phyloP scores from a whole-genome alignment of 257 asterid genomes.

The Echium plantagineum region DNA sequence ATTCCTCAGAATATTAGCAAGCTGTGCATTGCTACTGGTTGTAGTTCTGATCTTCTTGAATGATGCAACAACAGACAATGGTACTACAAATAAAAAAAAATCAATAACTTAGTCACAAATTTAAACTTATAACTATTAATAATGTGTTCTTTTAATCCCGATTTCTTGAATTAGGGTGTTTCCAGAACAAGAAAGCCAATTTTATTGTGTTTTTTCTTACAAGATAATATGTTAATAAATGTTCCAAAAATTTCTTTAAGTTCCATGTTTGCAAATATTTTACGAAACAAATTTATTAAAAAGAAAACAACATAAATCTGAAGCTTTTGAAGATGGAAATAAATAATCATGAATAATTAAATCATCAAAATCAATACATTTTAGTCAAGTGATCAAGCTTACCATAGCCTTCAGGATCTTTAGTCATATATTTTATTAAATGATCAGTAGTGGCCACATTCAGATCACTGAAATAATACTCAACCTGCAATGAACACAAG shows the following conservation, averaged over 20 bases:
- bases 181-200: too few species aligned
- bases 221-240: too few species aligned
- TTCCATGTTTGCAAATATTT: too few species aligned
- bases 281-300: neutral
- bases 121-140: too few species aligned
- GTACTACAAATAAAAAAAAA: constrained; percentile 36
- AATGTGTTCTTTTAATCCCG: too few species aligned
- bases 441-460: constrained; percentile 89
- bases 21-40: constrained; percentile 42
- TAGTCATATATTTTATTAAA: constrained; percentile 51
- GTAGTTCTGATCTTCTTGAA: constrained; percentile 70
- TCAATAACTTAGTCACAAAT: neutral
- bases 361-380: neutral
- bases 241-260: too few species aligned
- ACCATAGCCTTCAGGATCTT: constrained; percentile 89
- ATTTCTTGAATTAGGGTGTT: too few species aligned
- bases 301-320: too few species aligned
- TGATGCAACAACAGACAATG: constrained; percentile 72
- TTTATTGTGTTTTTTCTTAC: too few species aligned
- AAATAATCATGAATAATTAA: too few species aligned
- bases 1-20: constrained; percentile 49
- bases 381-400: constrained; percentile 11
- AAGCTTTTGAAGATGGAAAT: too few species aligned
- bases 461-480: constrained; percentile 82
- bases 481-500: constrained; percentile 41